Base-by-base conservation (phyloP, 2,329 filamentous ascomycete genomes). In the Scytalidium lignicola region DNA sequence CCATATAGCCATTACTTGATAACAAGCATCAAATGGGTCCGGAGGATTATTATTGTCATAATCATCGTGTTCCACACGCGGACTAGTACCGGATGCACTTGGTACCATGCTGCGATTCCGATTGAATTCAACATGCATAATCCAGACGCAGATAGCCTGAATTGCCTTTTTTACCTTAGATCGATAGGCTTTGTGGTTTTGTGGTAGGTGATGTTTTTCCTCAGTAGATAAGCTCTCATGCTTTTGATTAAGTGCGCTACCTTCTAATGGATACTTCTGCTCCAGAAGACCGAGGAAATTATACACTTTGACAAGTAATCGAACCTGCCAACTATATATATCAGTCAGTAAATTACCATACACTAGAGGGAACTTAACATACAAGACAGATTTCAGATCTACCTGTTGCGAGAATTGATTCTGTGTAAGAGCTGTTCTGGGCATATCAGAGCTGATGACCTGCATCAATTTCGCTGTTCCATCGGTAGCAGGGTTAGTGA, bases 1-100 rank as follows among this genome's bases (percentile, higher is more conserved):
- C 55, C 53, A 57, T 5, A 57, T 48, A 12, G 55, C 53, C 13
- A 57, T 46, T 3, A 49, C 51, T 17, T 47, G 49, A 49, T 51
- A 57, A 46, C 55, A 57, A n/a, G 53, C 55, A 26, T 26, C 23
- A 26, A 26, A 26, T 26, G 5, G 23, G 10, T 26, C 23, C 5
- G 23, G 23, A 26, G 23, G 23, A 23, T 55, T 51, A n/a, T 54
- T 51, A 40, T 56, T 52, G 8, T 51, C 52, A 13, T 48, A 48
- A 28, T 56, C 55, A n/a, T 47, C 41, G 20, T 44, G 41, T 4
- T 17, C 19, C 7, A 49, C 46, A 29, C 50, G 41, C 17, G 48
- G 47, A 10, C 43, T 47, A 3, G 46, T 45, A 6, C 23, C 23
- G 10, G 23, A 26, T 26, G 23, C 23, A 26, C 23, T 26, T 26